Conservation (phyloP, 805 yeast species). For the Ogataea trehalophila region DNA sequence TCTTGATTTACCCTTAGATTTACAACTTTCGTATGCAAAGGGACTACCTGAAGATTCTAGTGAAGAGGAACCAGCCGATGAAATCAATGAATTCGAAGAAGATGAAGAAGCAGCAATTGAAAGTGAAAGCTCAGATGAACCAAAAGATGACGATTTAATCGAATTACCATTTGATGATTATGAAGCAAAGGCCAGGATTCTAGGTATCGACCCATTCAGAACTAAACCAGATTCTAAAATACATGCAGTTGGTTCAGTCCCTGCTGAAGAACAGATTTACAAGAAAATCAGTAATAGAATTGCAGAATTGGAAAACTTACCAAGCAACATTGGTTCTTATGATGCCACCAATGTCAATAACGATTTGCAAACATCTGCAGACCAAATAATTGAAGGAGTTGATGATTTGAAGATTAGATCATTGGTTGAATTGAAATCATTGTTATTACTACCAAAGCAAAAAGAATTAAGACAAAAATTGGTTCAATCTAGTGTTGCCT, state of each 20-base stretch:
- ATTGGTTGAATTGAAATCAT: slow-evolving; percentile 63
- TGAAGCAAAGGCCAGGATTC: slow-evolving; percentile 33
- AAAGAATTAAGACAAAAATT: slow-evolving; percentile 62
- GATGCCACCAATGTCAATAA: slow-evolving; percentile 29
- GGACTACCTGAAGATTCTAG: slow-evolving; percentile 5
- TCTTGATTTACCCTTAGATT: slow-evolving; percentile 52
- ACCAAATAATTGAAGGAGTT: slow-evolving; percentile 38
- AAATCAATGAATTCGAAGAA: not conserved
- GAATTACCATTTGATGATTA: slow-evolving; percentile 26
- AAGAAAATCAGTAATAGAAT: slow-evolving; percentile 54
- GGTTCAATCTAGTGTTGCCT: slow-evolving; percentile 31
- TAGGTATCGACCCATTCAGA: slow-evolving; percentile 34
- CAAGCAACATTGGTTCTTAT: slow-evolving; percentile 66
- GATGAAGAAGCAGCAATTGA: slow-evolving; percentile 2
- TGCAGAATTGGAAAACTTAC: slow-evolving; percentile 56
- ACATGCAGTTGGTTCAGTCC: slow-evolving; percentile 44
- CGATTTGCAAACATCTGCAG: slow-evolving; percentile 36
- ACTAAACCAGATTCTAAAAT: slow-evolving; percentile 29
- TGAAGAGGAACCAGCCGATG: slow-evolving; percentile 1
- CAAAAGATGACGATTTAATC: not conserved
- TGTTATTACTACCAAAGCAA: slow-evolving; percentile 63
- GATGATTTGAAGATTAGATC: slow-evolving; percentile 64
- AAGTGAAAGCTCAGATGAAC: not conserved
- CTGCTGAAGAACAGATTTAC: slow-evolving; percentile 49
- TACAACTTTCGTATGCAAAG: slow-evolving; percentile 36